phyloP scores from a whole-genome alignment of 2,329 filamentous ascomycete species.

The Aspergillus eucalypticola region DNA sequence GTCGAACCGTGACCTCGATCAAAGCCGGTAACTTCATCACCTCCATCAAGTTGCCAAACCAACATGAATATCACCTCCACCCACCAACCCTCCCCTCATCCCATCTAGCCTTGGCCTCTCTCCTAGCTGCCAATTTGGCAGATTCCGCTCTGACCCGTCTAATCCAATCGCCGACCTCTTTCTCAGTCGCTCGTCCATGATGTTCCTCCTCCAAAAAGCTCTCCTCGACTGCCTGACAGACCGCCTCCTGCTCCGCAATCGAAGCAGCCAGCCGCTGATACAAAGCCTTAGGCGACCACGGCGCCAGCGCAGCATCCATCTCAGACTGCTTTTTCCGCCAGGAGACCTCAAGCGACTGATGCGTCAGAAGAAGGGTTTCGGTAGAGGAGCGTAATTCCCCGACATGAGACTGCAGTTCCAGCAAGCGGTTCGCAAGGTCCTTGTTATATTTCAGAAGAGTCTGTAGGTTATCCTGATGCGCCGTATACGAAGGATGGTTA shows the following conservation, averaged over 20 bases:
- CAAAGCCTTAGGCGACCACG: constrained; percentile 82
- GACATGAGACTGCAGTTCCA: constrained; percentile 51
- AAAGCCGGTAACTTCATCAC: background rate
- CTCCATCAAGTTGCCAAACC: background rate
- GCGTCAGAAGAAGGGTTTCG: constrained; percentile 77
- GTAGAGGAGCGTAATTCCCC: constrained; percentile 62
- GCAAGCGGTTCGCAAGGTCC: constrained; percentile 58
- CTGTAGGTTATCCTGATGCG: constrained; percentile 65
- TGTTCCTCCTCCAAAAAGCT: constrained; percentile 75
- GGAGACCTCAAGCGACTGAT: constrained; percentile 85
- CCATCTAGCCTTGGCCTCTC: constrained; percentile 89
- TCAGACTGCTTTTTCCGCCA: constrained; percentile 87
- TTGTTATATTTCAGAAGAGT: constrained; percentile 70
- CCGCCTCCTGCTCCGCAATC: constrained; percentile 76
- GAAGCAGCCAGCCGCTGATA: constrained; percentile 78
- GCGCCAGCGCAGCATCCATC: constrained; percentile 80
- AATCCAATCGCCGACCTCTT: constrained; percentile 84
- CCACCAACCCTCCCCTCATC: constrained; percentile 93
- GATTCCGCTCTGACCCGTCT: constrained; percentile 77
- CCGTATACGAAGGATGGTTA: constrained; percentile 69
- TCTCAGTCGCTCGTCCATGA: constrained; percentile 65
- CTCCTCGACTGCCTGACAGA: constrained; percentile 84
- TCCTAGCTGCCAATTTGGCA: constrained; percentile 73
- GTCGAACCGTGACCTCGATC: background rate
- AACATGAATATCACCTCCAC: constrained; percentile 66